Evolutionary conservation across 2,329 filamentous ascomycete genomes (phyloP), one percentile per base, ranked within the genome.

Genomic region (Myrmaecium sp.): DNA sequence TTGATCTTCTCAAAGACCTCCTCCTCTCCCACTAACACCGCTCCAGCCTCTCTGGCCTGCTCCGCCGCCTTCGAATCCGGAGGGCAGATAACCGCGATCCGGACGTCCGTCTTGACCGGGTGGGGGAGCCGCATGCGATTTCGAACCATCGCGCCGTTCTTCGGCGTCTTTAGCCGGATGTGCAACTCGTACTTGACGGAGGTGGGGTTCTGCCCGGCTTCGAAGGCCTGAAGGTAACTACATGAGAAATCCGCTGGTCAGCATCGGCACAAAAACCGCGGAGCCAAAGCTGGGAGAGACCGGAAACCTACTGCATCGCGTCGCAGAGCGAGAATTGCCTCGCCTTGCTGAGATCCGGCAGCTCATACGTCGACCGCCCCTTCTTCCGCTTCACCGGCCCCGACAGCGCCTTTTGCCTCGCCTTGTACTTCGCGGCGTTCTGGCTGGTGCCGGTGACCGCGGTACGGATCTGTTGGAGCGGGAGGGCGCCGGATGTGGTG

Each of bases 71-170:
- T 66, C 36, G 78, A 83, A 37, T 73, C 74, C 29, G 86, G 76
- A n/a, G 80, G 73, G 49, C 78, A 86, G 39, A 98, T 80, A 30
- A 95, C 89, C 46, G 76, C 89, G 43, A 98, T 83, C 35, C 75
- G 74, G 27, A 83, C 65, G 50, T 92, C 82, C 35, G 80, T 91
- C 51, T 82, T 79, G 37, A 95, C 80, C 4, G 84, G 76, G 52
- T 91, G 77, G 1, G 89, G 89, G 11, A 98, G 73, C 21, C 77
- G 74, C 46, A 98, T 65, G 47, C 81, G 79, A 57, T 80, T 91
- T 36, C 84, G 79, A 37, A 98, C 65, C 6, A 89, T 72, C 11
- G 84, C 76, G 1, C 84, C 83, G 52, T 83, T 84, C 51, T 84
- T 86, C 39, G 71, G 64, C 2, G 86, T 83, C 44, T 75, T 75